Base-by-base conservation (phyloP, 345 rosid genomes). In the Euphorbia lathyris region DNA sequence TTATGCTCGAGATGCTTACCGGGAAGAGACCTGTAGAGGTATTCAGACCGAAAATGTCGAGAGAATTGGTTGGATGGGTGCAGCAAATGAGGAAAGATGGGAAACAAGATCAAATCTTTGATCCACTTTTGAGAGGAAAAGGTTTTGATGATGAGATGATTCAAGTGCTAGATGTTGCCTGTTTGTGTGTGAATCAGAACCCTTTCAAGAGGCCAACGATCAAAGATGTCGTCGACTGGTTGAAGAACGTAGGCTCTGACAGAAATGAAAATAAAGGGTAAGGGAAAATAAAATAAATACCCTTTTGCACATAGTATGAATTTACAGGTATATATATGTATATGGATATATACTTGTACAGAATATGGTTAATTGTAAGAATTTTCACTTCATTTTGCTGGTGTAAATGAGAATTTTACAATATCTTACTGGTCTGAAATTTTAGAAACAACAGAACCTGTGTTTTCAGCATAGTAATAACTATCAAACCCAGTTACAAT, bases 1-100 rank as follows among this genome's bases (percentile, higher is more conserved):
- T 83, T 30, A 77, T 83, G 79, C 78, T 83, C 36, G 86, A 83
- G 74, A 63, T 83, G 69, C 80, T 83, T 9, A 75, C 82, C 2
- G 86, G 84, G 63, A 83, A 71, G 78, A 76, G 86, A 38, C 84
- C 86, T 16, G 76, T 83, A 20, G 84, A 83, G 57, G 76, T 83
- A 19, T 69, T 63, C 61, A 77, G 71, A 70, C 82, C 86, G 25
- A 83, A 73, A 71, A 73, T 66, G 72, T 76, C 84, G 3, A 77
- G 84, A 62, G 84, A 83, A 67, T 51, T 83, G 62, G 80, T 83
- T 51, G 80, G 71, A 5, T 83, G 86, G 83, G 83, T 75, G 17
- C 76, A 67, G 51, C 78, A 80, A 27, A 58, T 78, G 82, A 76
- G 84, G 58, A 80, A 48, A 40, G 76, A 75, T 8, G 84, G 82